A percentile compares a stretch with the other conserved stretches of the same genome.
Conservation (phyloP, 1,284 basidiomycete species). For the Tremellales sp. region DNA sequence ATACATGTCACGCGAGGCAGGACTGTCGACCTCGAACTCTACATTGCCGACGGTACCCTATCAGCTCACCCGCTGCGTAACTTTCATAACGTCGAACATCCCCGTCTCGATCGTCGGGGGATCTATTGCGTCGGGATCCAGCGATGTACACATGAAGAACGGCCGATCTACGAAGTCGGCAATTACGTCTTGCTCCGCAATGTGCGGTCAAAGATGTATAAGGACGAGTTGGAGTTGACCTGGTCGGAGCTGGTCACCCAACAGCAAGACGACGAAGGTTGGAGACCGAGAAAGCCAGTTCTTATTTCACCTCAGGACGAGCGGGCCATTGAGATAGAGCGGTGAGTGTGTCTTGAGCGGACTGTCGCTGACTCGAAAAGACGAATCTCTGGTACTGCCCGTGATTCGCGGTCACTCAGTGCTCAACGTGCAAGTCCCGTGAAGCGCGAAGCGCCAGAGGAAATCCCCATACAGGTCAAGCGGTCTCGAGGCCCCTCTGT, state of each 20-base stretch:
- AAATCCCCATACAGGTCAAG: no score
- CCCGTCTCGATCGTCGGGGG: constrained; percentile 10
- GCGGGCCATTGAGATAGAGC: constrained; percentile 21
- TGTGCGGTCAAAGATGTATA: constrained; percentile 18
- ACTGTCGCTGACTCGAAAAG: no score
- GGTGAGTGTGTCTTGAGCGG: no score
- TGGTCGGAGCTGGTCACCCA: constrained; percentile 31
- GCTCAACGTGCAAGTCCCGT: no score
- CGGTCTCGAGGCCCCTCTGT: not conserved
- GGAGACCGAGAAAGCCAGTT: constrained; percentile 10
- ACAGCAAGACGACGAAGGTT: constrained; percentile 19
- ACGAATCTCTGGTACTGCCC: not conserved
- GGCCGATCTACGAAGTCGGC: constrained; percentile 15
- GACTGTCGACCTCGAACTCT: constrained; percentile 23
- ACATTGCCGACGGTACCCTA: constrained; percentile 37
- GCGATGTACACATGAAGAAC: no score
- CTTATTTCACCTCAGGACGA: constrained; percentile 13
- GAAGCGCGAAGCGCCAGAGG: no score
- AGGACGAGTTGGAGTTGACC: constrained; percentile 23
- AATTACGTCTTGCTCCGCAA: constrained; percentile 26
- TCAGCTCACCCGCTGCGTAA: constrained; percentile 14
- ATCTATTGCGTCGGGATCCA: constrained; percentile 18
- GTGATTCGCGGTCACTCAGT: not conserved
- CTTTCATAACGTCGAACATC: constrained; percentile 18
- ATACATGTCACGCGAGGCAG: constrained; percentile 9